A percentile compares a stretch with the other conserved stretches of the same genome.
Evolutionary conservation across 176 grass and related monocot species (phyloP).

Genomic region (Cenchrus purpureus): DNA sequence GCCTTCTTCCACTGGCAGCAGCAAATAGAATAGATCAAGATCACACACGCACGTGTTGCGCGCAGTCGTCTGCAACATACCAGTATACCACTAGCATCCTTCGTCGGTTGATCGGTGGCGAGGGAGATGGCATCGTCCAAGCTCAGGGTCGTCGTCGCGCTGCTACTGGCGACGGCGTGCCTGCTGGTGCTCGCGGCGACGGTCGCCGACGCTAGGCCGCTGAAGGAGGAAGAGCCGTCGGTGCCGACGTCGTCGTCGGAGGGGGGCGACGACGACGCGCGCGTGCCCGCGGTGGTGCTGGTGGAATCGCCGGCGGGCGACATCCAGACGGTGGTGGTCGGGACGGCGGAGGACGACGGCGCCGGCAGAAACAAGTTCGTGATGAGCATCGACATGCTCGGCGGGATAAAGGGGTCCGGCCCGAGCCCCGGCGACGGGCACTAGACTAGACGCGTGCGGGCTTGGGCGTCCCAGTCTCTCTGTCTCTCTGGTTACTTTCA

Average conservation of each 20-base stretch:
- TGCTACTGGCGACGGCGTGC: background rate
- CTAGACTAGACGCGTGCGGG: conserved; percentile 32
- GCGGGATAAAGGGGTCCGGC: conserved; percentile 50
- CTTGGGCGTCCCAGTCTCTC: too few species aligned
- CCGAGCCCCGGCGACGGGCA: conserved; percentile 60
- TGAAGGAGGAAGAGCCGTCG: background rate
- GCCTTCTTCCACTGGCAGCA: background rate
- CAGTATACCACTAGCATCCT: background rate
- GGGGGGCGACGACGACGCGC: background rate
- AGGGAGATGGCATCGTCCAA: conserved; percentile 23
- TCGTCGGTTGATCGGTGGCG: background rate
- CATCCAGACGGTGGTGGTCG: conserved; percentile 1
- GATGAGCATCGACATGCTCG: conserved; percentile 40
- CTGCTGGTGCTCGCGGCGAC: background rate
- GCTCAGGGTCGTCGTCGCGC: background rate
- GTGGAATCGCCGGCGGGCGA: conserved; percentile 23
- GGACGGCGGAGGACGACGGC: background rate
- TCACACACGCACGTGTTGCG: too few species aligned
- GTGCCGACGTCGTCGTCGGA: background rate
- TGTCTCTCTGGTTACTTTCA: too few species aligned
- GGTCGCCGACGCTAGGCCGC: conserved; percentile 10
- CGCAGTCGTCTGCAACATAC: too few species aligned
- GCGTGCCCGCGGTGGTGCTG: too few species aligned
- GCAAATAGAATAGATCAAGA: too few species aligned
- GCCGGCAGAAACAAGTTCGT: background rate